phyloP scores from a whole-genome alignment of 176 grass and related monocot genomes.

The Eremochloa ophiuroides region DNA sequence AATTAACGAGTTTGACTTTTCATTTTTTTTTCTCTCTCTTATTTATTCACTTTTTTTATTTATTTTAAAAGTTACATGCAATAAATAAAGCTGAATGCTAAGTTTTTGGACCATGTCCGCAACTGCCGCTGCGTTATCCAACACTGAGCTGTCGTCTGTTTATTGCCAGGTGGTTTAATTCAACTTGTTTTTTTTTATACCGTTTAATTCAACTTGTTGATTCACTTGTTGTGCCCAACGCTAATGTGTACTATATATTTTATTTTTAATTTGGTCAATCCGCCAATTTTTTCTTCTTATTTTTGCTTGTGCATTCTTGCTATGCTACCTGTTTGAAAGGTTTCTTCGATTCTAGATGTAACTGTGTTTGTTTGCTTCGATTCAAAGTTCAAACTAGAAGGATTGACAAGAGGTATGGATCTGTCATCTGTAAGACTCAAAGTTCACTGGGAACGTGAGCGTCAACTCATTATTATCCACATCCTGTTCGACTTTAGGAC shows the following conservation, averaged over 20 bases:
- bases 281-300: too few relatives aligned
- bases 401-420: not conserved
- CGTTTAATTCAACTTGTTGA: not conserved
- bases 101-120: not conserved
- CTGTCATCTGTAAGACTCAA: too few relatives aligned
- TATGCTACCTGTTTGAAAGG: too few relatives aligned
- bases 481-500: too few relatives aligned
- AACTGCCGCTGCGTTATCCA: not conserved
- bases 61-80: not conserved
- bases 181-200: too few relatives aligned
- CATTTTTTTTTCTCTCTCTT: not conserved
- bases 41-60: not conserved
- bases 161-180: not conserved
- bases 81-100: not conserved
- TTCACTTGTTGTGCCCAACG: not conserved
- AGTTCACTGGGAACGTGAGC: too few relatives aligned
- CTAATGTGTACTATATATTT: not conserved
- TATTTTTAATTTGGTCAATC: too few relatives aligned
- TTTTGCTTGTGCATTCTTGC: too few relatives aligned
- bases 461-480: too few relatives aligned
- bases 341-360: too few relatives aligned
- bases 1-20: constrained; percentile 46
- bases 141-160: not conserved
- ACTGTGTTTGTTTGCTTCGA: too few relatives aligned
- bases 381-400: too few relatives aligned